Evolutionary conservation across 768 basidiomycete species (phyloP).

Genomic region (Leccinum variicolor): DNA sequence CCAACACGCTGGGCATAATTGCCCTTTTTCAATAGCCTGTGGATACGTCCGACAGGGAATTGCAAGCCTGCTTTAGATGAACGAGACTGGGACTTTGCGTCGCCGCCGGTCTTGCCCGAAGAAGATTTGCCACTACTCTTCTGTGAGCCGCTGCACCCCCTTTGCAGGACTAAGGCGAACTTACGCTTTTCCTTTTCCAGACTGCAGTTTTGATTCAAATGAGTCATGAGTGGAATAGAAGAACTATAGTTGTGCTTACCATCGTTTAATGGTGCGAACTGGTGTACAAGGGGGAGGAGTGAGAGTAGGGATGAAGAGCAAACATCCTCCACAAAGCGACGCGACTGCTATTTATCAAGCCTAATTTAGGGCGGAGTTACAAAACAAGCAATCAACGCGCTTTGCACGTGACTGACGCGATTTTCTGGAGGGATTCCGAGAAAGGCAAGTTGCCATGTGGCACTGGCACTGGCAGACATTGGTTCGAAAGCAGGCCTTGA

Average conservation of each 20-base stretch:
- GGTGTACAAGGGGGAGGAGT: conserved; percentile 18
- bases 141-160: background rate
- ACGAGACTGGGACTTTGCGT: conserved; percentile 60
- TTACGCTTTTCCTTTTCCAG: conserved; percentile 57
- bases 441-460: conserved; percentile 20
- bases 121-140: conserved; percentile 41
- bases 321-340: conserved; percentile 5
- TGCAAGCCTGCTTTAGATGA: conserved; percentile 63
- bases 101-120: conserved; percentile 46
- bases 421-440: conserved; percentile 5
- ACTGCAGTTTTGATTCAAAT: conserved; percentile 29
- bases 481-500: conserved; percentile 11
- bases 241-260: conserved; percentile 22
- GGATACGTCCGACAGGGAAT: conserved; percentile 83
- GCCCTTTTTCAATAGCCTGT: conserved; percentile 69
- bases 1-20: conserved; percentile 73
- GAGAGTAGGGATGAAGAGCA: conserved; percentile 10
- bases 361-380: conserved; percentile 28
- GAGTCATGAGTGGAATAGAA: background rate
- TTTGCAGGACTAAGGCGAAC: conserved; percentile 15
- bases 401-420: conserved; percentile 34
- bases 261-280: conserved; percentile 22
- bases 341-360: conserved; percentile 31
- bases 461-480: background rate
- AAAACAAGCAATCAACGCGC: conserved; percentile 32